A percentile compares a stretch with the other conserved stretches of the same genome.
Conservation (phyloP, 2,329 filamentous ascomycete species). For the Fusarium austroafricanum region DNA sequence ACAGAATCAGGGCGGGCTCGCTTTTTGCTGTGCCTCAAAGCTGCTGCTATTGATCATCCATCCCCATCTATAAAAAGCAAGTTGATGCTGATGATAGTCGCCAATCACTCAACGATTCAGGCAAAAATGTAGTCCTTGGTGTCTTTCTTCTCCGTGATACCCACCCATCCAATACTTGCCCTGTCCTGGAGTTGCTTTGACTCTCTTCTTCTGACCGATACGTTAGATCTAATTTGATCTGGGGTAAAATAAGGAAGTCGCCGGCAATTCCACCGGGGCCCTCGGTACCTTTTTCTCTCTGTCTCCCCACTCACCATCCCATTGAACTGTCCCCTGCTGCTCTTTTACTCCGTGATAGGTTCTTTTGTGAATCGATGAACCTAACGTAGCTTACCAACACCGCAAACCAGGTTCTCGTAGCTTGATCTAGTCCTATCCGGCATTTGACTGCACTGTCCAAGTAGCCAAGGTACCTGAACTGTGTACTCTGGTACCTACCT, state of each 20-base stretch:
- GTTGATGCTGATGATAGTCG: not conserved
- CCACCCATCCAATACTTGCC: constrained; percentile 10
- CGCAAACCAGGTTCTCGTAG: constrained; percentile 12
- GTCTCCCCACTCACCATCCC: not conserved
- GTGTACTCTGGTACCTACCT: constrained; percentile 12
- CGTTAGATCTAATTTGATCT: constrained; percentile 15
- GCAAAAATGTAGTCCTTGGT: constrained; percentile 7
- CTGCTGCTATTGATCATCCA: constrained; percentile 9
- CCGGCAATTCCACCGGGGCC: constrained; percentile 17
- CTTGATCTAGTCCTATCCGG: not conserved
- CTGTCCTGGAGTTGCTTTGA: not conserved
- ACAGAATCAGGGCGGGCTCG: not conserved
- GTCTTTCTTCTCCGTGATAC: constrained; percentile 19
- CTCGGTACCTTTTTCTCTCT: constrained; percentile 5
- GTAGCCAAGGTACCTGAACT: too few species aligned
- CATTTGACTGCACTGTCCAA: constrained; percentile 20
- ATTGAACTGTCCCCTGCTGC: constrained; percentile 1
- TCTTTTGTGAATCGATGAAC: not conserved
- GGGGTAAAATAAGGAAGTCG: constrained; percentile 18
- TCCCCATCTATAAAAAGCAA: constrained; percentile 19
- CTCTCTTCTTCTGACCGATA: not conserved
- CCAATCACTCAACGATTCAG: constrained; percentile 9
- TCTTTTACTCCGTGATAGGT: constrained; percentile 4
- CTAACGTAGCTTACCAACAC: constrained; percentile 4
- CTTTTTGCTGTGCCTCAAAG: constrained; percentile 22